A percentile compares a stretch with the other conserved stretches of the same genome.
These are phyloP conservation scores for Paramecium sexaurelia DNA, from an alignment of 73 alveolate genomes.

Conservation along the genomic window DNA sequence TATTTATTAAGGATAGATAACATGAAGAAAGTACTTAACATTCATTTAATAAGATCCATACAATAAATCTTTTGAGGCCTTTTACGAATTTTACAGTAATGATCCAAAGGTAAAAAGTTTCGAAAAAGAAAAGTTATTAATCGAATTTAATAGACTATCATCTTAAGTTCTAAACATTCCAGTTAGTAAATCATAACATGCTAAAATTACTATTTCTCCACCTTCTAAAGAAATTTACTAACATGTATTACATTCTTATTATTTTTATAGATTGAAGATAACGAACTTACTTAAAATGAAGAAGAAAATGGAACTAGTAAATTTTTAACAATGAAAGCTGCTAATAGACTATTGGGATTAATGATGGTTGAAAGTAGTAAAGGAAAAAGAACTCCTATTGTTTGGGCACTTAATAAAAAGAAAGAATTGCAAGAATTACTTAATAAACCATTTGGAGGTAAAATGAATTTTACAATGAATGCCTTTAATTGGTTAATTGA, in stretches of 20 bases:
- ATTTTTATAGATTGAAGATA: background rate
- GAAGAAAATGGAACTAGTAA: slow-evolving; percentile 45
- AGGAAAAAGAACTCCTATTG: slow-evolving; percentile 45
- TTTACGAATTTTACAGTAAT: background rate
- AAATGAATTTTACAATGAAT: background rate
- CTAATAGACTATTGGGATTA: slow-evolving; percentile 39
- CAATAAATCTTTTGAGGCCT: slow-evolving; percentile 25
- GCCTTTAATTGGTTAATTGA: background rate
- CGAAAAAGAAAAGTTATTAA: background rate
- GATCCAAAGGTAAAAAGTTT: slow-evolving; percentile 2
- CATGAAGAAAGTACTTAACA: slow-evolving; percentile 24
- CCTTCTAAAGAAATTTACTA: background rate
- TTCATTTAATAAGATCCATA: background rate
- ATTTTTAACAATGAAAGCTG: slow-evolving; percentile 45
- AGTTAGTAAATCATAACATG: background rate
- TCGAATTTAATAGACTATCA: background rate
- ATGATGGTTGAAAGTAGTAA: slow-evolving; percentile 34
- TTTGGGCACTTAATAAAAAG: slow-evolving; percentile 16
- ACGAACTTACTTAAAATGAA: background rate
- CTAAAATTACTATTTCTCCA: background rate
- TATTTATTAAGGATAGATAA: slow-evolving; percentile 7
- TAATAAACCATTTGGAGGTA: slow-evolving; percentile 55
- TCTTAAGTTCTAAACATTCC: background rate
- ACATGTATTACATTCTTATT: background rate
- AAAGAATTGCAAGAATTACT: slow-evolving; percentile 6